Conservation (phyloP, 2,329 filamentous ascomycete species). For the Dactylella cylindrospora region DNA sequence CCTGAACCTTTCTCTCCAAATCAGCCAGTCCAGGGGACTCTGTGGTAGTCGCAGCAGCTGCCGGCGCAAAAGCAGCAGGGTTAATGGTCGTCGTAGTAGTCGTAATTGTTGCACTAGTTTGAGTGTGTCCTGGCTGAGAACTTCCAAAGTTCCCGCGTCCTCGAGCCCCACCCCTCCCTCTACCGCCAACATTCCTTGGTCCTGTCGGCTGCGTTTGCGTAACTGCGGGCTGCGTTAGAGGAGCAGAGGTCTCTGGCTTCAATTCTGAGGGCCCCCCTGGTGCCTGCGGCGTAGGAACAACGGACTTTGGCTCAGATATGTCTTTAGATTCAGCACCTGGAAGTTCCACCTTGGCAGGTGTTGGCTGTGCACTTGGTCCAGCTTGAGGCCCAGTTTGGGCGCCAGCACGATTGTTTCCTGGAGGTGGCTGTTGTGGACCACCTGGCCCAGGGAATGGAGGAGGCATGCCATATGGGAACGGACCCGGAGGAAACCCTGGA, state of each 20-base stretch:
- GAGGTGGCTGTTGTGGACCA: constrained; percentile 9
- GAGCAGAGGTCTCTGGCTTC: constrained; percentile 36
- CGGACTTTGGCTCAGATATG: constrained; percentile 2
- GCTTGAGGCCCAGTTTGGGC: constrained; percentile 15
- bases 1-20: constrained; percentile 35
- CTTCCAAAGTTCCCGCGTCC: constrained; percentile 33
- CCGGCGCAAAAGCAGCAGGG: neutral
- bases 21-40: constrained; percentile 36
- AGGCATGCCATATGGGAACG: constrained; percentile 32
- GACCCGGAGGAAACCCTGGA: constrained; percentile 24
- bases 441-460: constrained; percentile 24
- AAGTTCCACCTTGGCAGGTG: constrained; percentile 22
- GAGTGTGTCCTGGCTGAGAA: constrained; percentile 34
- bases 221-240: constrained; percentile 22
- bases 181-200: constrained; percentile 17
- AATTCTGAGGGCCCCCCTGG: constrained; percentile 33
- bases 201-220: constrained; percentile 22
- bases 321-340: constrained; percentile 15
- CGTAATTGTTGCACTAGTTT: constrained; percentile 34
- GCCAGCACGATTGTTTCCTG: constrained; percentile 12
- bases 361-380: neutral
- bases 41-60: neutral
- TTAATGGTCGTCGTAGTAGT: constrained; percentile 18
- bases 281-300: constrained; percentile 8
- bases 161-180: constrained; percentile 19